Conservation (phyloP, 495 filamentous ascomycete species). For the Astrocystis sublimbata region DNA sequence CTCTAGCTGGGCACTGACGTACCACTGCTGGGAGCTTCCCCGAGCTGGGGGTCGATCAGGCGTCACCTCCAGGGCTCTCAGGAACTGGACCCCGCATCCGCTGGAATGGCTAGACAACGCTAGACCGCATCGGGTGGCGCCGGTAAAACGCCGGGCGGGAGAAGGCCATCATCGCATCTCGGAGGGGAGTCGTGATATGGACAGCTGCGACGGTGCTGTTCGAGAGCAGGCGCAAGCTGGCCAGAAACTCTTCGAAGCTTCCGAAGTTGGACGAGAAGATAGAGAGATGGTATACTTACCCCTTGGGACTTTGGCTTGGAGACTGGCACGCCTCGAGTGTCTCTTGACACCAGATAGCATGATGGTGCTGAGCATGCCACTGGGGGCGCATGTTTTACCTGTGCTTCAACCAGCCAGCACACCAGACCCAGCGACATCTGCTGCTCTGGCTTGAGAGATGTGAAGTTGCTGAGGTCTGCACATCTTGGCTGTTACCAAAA, state of each 20-base stretch:
- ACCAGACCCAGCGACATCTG: neutral
- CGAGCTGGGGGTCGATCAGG: too few relatives aligned
- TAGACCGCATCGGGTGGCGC: neutral
- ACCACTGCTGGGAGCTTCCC: too few relatives aligned
- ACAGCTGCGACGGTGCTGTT: slow-evolving; percentile 5
- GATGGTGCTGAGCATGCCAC: neutral
- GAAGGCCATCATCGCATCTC: neutral
- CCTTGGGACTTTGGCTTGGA: neutral
- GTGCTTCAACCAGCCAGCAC: neutral
- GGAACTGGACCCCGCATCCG: slow-evolving; percentile 12
- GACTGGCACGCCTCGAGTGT: too few relatives aligned
- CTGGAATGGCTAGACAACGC: neutral
- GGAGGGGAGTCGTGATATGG: slow-evolving; percentile 5
- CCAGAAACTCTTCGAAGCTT: neutral
- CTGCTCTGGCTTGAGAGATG: neutral
- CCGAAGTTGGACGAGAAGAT: neutral
- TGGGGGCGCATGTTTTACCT: neutral
- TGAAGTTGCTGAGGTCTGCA: neutral
- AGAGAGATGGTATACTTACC: slow-evolving; percentile 4
- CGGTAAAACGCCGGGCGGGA: slow-evolving; percentile 10
- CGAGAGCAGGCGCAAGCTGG: neutral
- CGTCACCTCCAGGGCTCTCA: too few relatives aligned
- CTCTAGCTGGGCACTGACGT: too few relatives aligned
- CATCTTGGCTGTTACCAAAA: neutral
- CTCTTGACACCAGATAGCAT: slow-evolving; percentile 8